Percentiles rank a stretch among this genome's conserved stretches.
Conservation (phyloP, 306 rosid species). For the Corylus heterophylla region DNA sequence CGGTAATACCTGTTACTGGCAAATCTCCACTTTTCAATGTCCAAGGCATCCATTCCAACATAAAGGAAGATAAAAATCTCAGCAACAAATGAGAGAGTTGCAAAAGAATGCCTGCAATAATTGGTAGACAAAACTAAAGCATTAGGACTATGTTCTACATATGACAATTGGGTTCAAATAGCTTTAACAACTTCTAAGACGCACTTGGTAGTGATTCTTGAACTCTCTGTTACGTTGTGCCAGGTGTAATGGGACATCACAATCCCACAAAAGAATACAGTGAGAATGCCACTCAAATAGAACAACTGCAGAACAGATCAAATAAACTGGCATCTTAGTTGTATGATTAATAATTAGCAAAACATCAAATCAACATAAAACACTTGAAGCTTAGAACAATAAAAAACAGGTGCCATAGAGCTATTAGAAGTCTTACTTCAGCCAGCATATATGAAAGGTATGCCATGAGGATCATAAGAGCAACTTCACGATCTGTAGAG, state of each 20-base stretch:
- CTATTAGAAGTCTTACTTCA: conserved; percentile 65
- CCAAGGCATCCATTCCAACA: conserved; percentile 99
- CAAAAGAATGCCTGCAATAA: conserved; percentile 81
- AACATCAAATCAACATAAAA: conserved; percentile 12
- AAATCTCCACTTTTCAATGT: conserved; percentile 94
- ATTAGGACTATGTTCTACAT: conserved; percentile 15
- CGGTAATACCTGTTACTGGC: conserved; percentile 82
- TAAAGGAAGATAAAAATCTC: conserved; percentile 93
- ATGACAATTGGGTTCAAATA: conserved; percentile 23
- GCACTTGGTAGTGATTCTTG: conserved; percentile 93
- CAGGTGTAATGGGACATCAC: conserved; percentile 99
- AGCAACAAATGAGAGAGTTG: conserved; percentile 86
- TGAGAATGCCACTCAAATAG: conserved; percentile 93
- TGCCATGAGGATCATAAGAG: conserved; percentile 98
- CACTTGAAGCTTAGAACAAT: conserved; percentile 3
- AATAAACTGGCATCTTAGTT: conserved; percentile 19
- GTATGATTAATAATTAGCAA: conserved; percentile 10
- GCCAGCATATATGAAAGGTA: conserved; percentile 96
- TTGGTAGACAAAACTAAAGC: conserved; percentile 9
- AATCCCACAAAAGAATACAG: conserved; percentile 98
- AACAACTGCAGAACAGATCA: conserved; percentile 63
- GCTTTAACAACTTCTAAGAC: conserved; percentile 27
- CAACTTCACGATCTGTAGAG: conserved; percentile 97
- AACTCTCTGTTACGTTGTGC: conserved; percentile 96
- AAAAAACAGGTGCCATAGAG: neutral